phyloP scores from a whole-genome alignment of 1,284 basidiomycete genomes.

The Ganoderma lucidum region DNA sequence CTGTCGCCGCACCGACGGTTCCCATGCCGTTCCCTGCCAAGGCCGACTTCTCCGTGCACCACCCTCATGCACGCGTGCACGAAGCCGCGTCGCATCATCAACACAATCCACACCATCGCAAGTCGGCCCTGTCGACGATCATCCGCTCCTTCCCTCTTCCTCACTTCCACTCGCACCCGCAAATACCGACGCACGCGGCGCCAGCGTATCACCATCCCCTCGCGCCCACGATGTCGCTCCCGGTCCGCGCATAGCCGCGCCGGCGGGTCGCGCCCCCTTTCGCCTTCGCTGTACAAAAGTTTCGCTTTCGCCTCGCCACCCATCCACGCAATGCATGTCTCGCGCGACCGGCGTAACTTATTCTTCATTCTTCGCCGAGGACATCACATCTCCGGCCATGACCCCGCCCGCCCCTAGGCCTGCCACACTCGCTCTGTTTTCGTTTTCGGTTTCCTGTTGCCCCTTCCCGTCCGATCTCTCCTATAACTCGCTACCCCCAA shows the following conservation, averaged over 20 bases:
- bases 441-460: not conserved
- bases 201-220: constrained; percentile 23
- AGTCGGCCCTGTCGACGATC: constrained; percentile 38
- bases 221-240: constrained; percentile 21
- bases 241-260: constrained; percentile 28
- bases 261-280: not conserved
- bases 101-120: constrained; percentile 23
- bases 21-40: constrained; percentile 28
- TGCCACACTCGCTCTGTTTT: constrained; percentile 7
- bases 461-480: not conserved
- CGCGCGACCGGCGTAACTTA: constrained; percentile 7
- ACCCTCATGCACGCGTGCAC: constrained; percentile 18
- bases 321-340: not conserved
- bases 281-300: constrained; percentile 28
- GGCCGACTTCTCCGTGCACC: constrained; percentile 25
- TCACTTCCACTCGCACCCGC: constrained; percentile 35
- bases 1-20: constrained; percentile 25
- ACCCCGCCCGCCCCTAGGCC: constrained; percentile 8
- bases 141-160: constrained; percentile 43
- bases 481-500: constrained; percentile 4
- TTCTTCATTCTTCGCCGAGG: not conserved
- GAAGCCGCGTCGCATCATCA: constrained; percentile 17
- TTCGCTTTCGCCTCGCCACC: constrained; percentile 9
- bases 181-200: constrained; percentile 14
- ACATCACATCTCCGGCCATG: not conserved